Conservation (phyloP, 129 eudicot genomes). For the Arctium lappa region DNA sequence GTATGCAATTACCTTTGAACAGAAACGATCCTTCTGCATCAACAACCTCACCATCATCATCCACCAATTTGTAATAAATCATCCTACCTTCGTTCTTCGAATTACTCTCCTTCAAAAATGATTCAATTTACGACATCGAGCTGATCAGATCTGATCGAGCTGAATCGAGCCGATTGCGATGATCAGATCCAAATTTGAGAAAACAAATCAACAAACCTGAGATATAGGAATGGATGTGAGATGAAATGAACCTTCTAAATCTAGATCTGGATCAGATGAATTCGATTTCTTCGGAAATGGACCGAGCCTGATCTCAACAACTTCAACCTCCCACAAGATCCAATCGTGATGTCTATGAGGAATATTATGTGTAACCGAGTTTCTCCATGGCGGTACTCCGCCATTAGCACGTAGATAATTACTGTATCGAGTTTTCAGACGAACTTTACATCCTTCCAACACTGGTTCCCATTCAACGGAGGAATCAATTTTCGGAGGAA, state of each 20-base stretch:
- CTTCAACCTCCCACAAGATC: slow-evolving; percentile 63
- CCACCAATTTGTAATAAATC: slow-evolving; percentile 54
- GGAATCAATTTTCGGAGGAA: slow-evolving; percentile 41
- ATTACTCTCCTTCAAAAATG: slow-evolving; percentile 34
- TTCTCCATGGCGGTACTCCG: no score
- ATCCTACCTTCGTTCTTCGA: slow-evolving; percentile 65
- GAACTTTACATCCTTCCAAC: slow-evolving; percentile 36
- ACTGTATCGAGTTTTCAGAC: slow-evolving; percentile 51
- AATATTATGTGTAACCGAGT: no score
- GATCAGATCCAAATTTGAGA: neutral
- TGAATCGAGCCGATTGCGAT: neutral
- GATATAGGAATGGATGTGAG: slow-evolving; percentile 18
- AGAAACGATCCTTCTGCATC: no score
- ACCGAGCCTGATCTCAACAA: slow-evolving; percentile 44
- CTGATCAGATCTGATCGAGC: neutral
- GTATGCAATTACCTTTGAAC: no score
- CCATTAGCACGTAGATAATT: no score
- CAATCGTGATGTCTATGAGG: no score
- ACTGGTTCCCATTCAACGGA: slow-evolving; percentile 67
- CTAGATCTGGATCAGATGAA: slow-evolving; percentile 32
- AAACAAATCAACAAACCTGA: slow-evolving; percentile 34
- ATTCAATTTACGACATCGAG: neutral
- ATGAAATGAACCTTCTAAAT: slow-evolving; percentile 37
- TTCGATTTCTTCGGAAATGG: no score
- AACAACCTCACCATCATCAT: no score